Conservation (phyloP, 768 basidiomycete genomes). For the Termitomyces sp. region DNA sequence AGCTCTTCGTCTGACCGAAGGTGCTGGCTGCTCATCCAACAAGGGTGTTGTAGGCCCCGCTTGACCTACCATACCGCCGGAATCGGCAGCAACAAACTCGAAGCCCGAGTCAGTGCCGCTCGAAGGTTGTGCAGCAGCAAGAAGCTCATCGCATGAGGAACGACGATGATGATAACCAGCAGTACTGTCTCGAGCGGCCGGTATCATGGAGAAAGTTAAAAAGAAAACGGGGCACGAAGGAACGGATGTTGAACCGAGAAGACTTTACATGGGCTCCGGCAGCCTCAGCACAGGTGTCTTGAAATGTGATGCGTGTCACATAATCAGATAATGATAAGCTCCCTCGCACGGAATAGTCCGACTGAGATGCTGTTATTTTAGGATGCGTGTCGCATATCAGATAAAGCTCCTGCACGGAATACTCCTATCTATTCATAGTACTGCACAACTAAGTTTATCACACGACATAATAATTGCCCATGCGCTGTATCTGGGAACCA, state of each 20-base stretch:
- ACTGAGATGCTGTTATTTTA: too few relatives aligned
- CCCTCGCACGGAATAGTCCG: too few relatives aligned
- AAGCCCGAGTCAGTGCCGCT: slow-evolving; percentile 11
- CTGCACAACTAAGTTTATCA: background rate
- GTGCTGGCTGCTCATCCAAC: background rate
- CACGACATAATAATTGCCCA: slow-evolving; percentile 6
- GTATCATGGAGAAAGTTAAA: background rate
- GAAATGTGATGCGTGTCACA: background rate
- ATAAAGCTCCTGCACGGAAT: background rate
- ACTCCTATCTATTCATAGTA: background rate
- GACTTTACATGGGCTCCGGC: slow-evolving; percentile 6
- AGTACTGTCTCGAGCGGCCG: background rate
- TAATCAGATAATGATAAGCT: too few relatives aligned
- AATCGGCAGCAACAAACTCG: slow-evolving; percentile 16
- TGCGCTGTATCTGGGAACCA: background rate
- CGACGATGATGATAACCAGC: slow-evolving; percentile 17
- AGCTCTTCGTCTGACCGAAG: slow-evolving; percentile 21
- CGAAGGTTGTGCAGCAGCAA: slow-evolving; percentile 10
- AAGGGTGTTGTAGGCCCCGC: background rate
- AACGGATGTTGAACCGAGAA: background rate
- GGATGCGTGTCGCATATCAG: too few relatives aligned
- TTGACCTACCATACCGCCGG: slow-evolving; percentile 18
- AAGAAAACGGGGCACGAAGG: background rate
- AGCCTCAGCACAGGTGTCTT: background rate
- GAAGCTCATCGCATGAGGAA: slow-evolving; percentile 23